Percentiles rank a stretch among this genome's conserved stretches.
Evolutionary conservation across 2,329 filamentous ascomycete species (phyloP).

Genomic region (Curvularia hawaiiensis): DNA sequence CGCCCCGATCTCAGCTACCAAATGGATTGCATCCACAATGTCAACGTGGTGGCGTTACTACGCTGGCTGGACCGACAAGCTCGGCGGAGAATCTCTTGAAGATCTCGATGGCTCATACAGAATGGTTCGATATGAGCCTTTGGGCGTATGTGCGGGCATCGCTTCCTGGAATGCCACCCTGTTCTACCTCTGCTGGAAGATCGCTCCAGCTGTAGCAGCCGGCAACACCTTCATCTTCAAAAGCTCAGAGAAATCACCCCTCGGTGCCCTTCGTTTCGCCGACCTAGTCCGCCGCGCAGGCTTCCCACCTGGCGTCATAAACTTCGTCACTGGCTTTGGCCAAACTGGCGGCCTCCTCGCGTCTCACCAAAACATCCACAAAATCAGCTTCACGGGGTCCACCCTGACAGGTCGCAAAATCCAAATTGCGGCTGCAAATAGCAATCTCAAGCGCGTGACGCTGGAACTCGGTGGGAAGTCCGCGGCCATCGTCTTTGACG

Average conservation of each 20-base stretch:
- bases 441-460: slow-evolving; percentile 60
- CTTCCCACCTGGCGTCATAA: slow-evolving; percentile 66
- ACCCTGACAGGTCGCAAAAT: slow-evolving; percentile 61
- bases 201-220: slow-evolving; percentile 62
- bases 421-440: slow-evolving; percentile 59
- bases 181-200: slow-evolving; percentile 52
- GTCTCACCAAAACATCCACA: slow-evolving; percentile 62
- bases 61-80: slow-evolving; percentile 43
- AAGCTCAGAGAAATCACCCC: slow-evolving; percentile 62
- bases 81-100: slow-evolving; percentile 50
- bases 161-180: slow-evolving; percentile 52
- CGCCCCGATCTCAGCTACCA: slow-evolving; percentile 11
- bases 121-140: slow-evolving; percentile 29
- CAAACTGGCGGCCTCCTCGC: slow-evolving; percentile 64
- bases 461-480: slow-evolving; percentile 62
- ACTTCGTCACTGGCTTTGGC: slow-evolving; percentile 64
- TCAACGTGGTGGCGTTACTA: slow-evolving; percentile 41
- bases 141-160: slow-evolving; percentile 51
- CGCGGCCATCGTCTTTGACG: slow-evolving; percentile 61
- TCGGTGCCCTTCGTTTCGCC: slow-evolving; percentile 62
- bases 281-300: slow-evolving; percentile 60
- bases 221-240: slow-evolving; percentile 63
- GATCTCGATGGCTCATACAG: slow-evolving; percentile 46
- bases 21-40: slow-evolving; percentile 19
- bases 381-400: slow-evolving; percentile 68